phyloP scores from a whole-genome alignment of 306 rosid species.

The Begonia masoniana region DNA sequence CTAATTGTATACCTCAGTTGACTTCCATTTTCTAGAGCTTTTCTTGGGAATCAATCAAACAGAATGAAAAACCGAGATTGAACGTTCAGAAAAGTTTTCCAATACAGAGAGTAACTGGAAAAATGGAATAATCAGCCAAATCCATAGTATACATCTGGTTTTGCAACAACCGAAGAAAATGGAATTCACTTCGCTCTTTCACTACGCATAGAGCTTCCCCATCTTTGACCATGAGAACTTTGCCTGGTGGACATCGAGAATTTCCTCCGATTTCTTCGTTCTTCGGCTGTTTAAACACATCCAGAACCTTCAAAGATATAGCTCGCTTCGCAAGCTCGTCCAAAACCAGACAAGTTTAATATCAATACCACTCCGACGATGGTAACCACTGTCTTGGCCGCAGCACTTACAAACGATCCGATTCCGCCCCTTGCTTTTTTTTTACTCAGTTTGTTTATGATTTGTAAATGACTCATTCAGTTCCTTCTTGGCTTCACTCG shows the following conservation, averaged over 20 bases:
- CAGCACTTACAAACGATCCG: constrained; percentile 32
- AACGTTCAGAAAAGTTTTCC: no score
- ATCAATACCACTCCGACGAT: constrained; percentile 60
- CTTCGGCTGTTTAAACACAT: constrained; percentile 21
- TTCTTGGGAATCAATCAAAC: no score
- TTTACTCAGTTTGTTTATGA: constrained; percentile 17
- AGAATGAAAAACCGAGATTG: no score
- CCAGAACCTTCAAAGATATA: constrained; percentile 17
- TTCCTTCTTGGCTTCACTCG: constrained; percentile 25
- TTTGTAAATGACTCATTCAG: constrained; percentile 17
- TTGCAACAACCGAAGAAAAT: no score
- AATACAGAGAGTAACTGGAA: no score
- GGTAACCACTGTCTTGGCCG: constrained; percentile 57
- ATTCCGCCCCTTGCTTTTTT: constrained; percentile 33
- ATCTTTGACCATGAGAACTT: constrained; percentile 46
- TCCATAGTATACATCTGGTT: no score
- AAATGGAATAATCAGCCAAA: constrained; percentile 36
- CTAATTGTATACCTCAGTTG: no score
- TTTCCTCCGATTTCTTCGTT: constrained; percentile 17
- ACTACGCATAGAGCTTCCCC: constrained; percentile 81
- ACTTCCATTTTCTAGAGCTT: no score
- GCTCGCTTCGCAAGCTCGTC: constrained; percentile 34
- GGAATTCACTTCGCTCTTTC: constrained; percentile 97
- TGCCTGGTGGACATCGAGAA: constrained; percentile 64
- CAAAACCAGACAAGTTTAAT: constrained; percentile 53